Conservation (phyloP, 2,329 filamentous ascomycete species). For the Pyrenochaeta sp. region DNA sequence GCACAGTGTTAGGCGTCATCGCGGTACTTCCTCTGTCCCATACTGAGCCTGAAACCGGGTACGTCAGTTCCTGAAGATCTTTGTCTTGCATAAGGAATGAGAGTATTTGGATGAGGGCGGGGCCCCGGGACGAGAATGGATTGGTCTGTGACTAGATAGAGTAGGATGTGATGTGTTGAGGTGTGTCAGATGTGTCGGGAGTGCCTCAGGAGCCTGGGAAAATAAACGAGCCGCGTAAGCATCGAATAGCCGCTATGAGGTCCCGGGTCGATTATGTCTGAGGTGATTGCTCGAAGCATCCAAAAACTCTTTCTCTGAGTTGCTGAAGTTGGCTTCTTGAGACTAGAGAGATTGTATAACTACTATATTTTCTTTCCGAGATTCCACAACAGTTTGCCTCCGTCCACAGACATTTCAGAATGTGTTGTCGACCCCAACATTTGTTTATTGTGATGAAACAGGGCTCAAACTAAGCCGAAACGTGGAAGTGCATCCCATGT, state of each 20-base stretch:
- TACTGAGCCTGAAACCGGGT: slow-evolving; percentile 45
- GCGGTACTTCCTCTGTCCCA: slow-evolving; percentile 18
- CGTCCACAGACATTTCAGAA: not conserved
- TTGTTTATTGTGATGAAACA: slow-evolving; percentile 29
- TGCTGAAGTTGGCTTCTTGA: not conserved
- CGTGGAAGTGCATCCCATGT: slow-evolving; percentile 13
- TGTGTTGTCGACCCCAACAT: not conserved
- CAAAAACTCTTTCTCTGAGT: not conserved
- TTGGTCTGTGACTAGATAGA: slow-evolving; percentile 20
- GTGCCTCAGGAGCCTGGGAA: slow-evolving; percentile 30
- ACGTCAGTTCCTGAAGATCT: slow-evolving; percentile 35
- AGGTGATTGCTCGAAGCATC: not conserved
- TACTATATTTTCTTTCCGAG: not conserved
- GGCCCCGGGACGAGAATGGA: slow-evolving; percentile 16
- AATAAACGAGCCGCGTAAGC: slow-evolving; percentile 22
- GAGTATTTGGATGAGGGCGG: slow-evolving; percentile 18
- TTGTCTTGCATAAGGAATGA: slow-evolving; percentile 28
- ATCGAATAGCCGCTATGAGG: not conserved
- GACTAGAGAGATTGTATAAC: not conserved
- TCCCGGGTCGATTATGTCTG: not conserved
- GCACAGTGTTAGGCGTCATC: slow-evolving; percentile 13
- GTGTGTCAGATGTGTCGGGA: slow-evolving; percentile 32
- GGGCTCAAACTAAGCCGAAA: slow-evolving; percentile 39
- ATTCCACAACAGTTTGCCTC: not conserved
- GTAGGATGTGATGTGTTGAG: slow-evolving; percentile 21